Evolutionary conservation across 768 basidiomycete genomes (phyloP).

Genomic region (Stropharia rugosoannulata): DNA sequence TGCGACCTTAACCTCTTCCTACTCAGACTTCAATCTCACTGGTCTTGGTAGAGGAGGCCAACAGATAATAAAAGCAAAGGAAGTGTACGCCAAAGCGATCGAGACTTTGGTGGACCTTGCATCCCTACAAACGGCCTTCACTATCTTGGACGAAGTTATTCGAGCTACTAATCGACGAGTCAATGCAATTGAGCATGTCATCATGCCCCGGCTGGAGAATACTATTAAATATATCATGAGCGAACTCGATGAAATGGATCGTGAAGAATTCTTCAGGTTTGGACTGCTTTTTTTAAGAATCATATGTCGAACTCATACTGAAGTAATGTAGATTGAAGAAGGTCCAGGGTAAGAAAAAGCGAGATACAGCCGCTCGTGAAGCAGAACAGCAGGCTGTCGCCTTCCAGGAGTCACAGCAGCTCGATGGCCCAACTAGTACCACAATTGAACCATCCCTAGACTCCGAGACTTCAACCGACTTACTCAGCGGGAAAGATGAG

Average conservation of each 20-base stretch:
- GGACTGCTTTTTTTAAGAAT: constrained; percentile 11
- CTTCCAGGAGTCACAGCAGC: constrained; percentile 18
- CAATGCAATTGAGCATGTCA: constrained; percentile 96
- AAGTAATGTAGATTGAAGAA: constrained; percentile 77
- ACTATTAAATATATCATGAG: constrained; percentile 98
- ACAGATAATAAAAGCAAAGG: constrained; percentile 91
- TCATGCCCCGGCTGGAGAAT: constrained; percentile 94
- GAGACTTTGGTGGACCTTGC: constrained; percentile 97
- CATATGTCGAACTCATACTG: not conserved
- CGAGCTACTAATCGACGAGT: constrained; percentile 98
- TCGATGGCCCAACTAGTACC: constrained; percentile 22
- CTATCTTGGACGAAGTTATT: constrained; percentile 97
- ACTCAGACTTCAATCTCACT: constrained; percentile 90
- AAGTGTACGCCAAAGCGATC: constrained; percentile 96
- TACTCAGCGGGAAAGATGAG: constrained; percentile 84
- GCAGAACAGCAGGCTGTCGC: constrained; percentile 19
- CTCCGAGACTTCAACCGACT: constrained; percentile 31
- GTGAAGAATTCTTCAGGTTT: constrained; percentile 90
- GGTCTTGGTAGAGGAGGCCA: constrained; percentile 97
- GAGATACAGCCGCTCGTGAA: constrained; percentile 57
- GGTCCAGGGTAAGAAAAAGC: constrained; percentile 96
- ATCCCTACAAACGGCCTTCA: constrained; percentile 96
- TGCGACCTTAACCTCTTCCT: not conserved
- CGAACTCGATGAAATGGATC: constrained; percentile 98
- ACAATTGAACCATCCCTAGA: not conserved